Base-by-base conservation (phyloP, 257 asterid genomes). In the Fraxinus quadrangulata region DNA sequence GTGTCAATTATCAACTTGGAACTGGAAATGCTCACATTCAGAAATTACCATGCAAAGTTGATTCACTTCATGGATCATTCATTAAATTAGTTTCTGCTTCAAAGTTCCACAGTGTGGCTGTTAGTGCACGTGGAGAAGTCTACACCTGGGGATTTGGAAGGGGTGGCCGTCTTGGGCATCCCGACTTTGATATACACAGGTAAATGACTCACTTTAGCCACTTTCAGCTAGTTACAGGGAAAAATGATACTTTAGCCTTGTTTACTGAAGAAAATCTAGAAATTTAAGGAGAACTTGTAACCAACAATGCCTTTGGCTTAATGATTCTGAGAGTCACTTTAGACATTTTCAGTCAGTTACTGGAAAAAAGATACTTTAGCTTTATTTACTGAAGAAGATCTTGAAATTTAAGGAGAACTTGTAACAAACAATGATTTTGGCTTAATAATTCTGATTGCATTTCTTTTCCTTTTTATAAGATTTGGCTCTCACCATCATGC, bases 81-180 rank as follows among this genome's bases (percentile, higher is more conserved):
- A 89, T 96, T 81, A 90, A 91, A 80, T 70, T 81, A 68, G 86
- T 92, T 80, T 94, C 97, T 67, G 93, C 99, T 76, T 92, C 97
- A 28, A 96, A 96, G 88, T 96, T 93, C 87, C 99, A 96, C 78
- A 96, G 98, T 80, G 97, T 92, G 34, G 98, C 99, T 31, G 96
- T 96, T 74, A 90, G 84, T 84, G 90, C 88, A 42, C 73, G 83
- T 51, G 97, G 98, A 70, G 97, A 96, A 91, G 94, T 96, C 77
- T 94, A 92, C 86, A 90, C 97, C 17, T 96, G 98, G 99, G 99
- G 99, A 13, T 96, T 93, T 76, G 99, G 99, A 75, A 88, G 99
- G 85, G 99, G 99, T 56, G 98, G 99, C 80, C 98, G 99, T 69
- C 94, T 95, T 76, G 99, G 99, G 78, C 97, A 93, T 82, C 98